Base-by-base conservation (phyloP, 2,329 filamentous ascomycete species). In the Neofusicoccum cordaticola region DNA sequence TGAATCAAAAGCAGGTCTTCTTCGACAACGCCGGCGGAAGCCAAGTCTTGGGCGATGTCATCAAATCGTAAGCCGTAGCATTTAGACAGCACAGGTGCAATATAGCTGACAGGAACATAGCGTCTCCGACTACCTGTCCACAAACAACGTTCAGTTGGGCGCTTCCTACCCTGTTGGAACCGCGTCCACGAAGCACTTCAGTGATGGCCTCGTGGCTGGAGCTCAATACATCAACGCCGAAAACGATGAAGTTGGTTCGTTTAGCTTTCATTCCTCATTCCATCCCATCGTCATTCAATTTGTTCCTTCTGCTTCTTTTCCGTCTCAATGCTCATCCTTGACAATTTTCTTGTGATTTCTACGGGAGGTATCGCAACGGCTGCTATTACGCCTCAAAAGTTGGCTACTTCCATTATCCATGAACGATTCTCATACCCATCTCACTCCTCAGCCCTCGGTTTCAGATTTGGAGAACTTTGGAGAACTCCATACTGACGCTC, bases 11-110 rank as follows among this genome's bases (percentile, higher is more conserved):
- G 52, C 89, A 92, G 71, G 82, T 93, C 57, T 92, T 85, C 73
- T 85, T 93, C 68, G 90, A 94, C 72, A 93, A 93, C 72, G 91
- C 90, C 11, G 90, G 90, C 17, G 90, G 90, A 42, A 91, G 87
- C 71, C 90, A 93, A 71, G 83, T 86, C 1, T 78, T 93, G 3
- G 85, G 84, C 31, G 80, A 83, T 15, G 91, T 91, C 15, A 86
- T 89, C 65, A 84, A 90, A 63, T 83, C 85, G 87, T 90, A 74
- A 77, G 83, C 76, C 7, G 31, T 22, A 7, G 48, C 34, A 50
- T 58, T 8, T 17, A 22, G 3, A n/a, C 27, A 4, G 35, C 4
- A 1, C 7, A 11, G 5, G 11, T 7, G 8, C 12, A 8, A 60
- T 3, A 22, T 19, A 27, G 12, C 62, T 60, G 37, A 58, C 45